phyloP scores from a whole-genome alignment of 805 yeast species.

The Monosporozyma aerobia region DNA sequence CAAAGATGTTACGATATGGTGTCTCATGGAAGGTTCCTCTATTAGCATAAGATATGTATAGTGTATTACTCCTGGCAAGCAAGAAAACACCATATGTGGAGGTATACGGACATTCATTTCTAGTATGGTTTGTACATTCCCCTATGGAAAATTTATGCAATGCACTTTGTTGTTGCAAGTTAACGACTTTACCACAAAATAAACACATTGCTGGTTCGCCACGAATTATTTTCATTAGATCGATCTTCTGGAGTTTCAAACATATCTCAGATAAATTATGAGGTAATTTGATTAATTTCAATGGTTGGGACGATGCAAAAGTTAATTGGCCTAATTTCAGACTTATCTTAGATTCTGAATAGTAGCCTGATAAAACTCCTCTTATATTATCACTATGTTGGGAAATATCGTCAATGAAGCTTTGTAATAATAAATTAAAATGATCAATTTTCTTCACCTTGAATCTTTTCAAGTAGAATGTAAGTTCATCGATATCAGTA shows the following conservation, averaged over 20 bases:
- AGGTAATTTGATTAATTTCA: slow-evolving; percentile 8
- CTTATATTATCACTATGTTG: not conserved
- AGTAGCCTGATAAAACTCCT: not conserved
- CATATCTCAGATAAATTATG: slow-evolving; percentile 7
- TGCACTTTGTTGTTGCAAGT: slow-evolving; percentile 49
- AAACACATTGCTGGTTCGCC: slow-evolving; percentile 79
- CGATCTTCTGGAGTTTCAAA: slow-evolving; percentile 19
- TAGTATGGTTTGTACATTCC: slow-evolving; percentile 67
- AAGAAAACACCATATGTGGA: slow-evolving; percentile 22
- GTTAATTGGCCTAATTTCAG: not conserved
- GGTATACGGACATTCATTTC: slow-evolving; percentile 42
- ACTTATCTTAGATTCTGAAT: not conserved
- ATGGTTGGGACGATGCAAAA: slow-evolving; percentile 4
- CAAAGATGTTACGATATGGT: slow-evolving; percentile 80
- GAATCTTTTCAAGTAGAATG: not conserved
- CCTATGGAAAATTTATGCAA: slow-evolving; percentile 48
- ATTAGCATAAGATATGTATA: slow-evolving; percentile 50
- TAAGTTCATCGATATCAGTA: not conserved
- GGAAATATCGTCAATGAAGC: not conserved
- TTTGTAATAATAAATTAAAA: not conserved
- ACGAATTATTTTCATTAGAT: slow-evolving; percentile 22
- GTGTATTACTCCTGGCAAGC: slow-evolving; percentile 22
- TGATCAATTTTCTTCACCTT: not conserved
- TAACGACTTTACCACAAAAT: slow-evolving; percentile 64
- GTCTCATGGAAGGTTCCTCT: slow-evolving; percentile 73